Base-by-base conservation (phyloP, 2,329 filamentous ascomycete genomes). In the Lizonia empirigonia region DNA sequence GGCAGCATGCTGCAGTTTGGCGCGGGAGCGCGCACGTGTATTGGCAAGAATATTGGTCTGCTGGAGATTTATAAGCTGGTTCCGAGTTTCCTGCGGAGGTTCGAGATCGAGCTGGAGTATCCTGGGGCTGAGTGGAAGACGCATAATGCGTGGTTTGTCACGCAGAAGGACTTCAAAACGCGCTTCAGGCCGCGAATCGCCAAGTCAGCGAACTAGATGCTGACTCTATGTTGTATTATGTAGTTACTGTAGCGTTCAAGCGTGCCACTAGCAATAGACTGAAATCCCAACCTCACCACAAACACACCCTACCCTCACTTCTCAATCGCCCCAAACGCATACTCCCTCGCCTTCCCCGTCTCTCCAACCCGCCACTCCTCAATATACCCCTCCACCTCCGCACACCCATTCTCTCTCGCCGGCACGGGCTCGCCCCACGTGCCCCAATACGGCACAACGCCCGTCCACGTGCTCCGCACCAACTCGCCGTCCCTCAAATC, bases 1-100 rank as follows among this genome's bases (percentile, higher is more conserved):
- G 83, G 82, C 1, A 79, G 78, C n/a, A 85, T 89, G 85, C 78
- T 89, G 68, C 86, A 89, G 60, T 90, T 90, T 69, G 87, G 87
- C 1, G 87, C 87, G 72, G 87, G 87, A 0, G 81, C 83, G 9
- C 75, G 87, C 62, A 89, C 87, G 1, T 90, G 87, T 60, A 79
- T 82, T 39, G 88, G 88, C 2, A 79, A 78, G 72, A 80, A 80
- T 53, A 77, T 81, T 39, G 75, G 72, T 35, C 51, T 80, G 54
- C 50, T 80, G 53, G 78, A 81, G 65, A 76, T 80, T 7, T 80
- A 79, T 56, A 81, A 81, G 68, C 59, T 80, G 9, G 76, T 81
- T 27, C 78, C 78, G 16, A 79, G 76, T 79, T 74, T 90, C 63
- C 68, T 90, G 70, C 75, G 85, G 66, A 77, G 83, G 53, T 90